Evolutionary conservation across 306 rosid genomes (phyloP).

Genomic region (Ceratonia siliqua): DNA sequence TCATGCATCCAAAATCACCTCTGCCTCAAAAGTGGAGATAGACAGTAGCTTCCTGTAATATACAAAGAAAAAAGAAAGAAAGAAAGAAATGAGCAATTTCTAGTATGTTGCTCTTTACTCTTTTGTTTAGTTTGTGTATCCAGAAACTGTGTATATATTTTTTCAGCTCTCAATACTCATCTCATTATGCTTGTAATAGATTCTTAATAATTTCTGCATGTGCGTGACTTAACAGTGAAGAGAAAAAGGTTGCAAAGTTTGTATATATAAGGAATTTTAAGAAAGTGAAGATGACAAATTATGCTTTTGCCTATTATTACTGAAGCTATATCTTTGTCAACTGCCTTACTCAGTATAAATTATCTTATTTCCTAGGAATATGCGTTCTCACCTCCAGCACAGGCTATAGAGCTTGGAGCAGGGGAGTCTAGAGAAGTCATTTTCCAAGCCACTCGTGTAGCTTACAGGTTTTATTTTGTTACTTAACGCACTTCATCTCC

Average conservation of each 20-base stretch:
- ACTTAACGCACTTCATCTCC: constrained; percentile 21
- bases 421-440: constrained; percentile 82
- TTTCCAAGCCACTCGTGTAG: constrained; percentile 94
- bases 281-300: constrained; percentile 20
- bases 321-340: constrained; percentile 28
- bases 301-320: constrained; percentile 8
- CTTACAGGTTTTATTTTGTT: constrained; percentile 76
- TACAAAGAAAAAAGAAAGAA: neutral
- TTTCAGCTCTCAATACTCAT: constrained; percentile 21
- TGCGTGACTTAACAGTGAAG: neutral
- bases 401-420: constrained; percentile 89
- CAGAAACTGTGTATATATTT: constrained; percentile 4
- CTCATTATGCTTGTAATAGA: constrained; percentile 9
- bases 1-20: constrained; percentile 33
- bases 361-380: constrained; percentile 58
- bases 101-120: constrained; percentile 17
- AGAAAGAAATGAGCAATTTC: constrained; percentile 9
- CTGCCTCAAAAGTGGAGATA: constrained; percentile 1
- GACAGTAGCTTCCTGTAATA: neutral
- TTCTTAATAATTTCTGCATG: constrained; percentile 27
- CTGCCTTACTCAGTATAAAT: constrained; percentile 30
- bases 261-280: constrained; percentile 13
- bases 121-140: constrained; percentile 34
- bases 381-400: constrained; percentile 91
- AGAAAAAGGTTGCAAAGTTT: constrained; percentile 22